A percentile compares a stretch with the other conserved stretches of the same genome.
These are phyloP conservation scores for Polygonum maritimum DNA, from an alignment of 148 eudicot genomes.

Conservation along the genomic window DNA sequence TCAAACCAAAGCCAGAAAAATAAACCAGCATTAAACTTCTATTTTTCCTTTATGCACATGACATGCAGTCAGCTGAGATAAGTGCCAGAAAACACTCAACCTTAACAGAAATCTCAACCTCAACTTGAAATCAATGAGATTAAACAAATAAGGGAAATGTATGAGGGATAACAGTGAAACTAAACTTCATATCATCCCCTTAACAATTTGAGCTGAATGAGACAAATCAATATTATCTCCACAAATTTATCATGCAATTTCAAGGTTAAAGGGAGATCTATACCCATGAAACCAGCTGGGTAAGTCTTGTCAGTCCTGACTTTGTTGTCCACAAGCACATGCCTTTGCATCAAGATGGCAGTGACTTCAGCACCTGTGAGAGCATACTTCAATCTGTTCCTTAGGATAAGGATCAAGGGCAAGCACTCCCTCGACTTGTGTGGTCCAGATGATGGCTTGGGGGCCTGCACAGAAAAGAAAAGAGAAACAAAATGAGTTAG, in stretches of 20 bases:
- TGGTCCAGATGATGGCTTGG: conserved; percentile 15
- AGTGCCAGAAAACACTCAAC: too few relatives aligned
- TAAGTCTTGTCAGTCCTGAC: conserved; percentile 11
- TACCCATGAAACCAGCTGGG: conserved; percentile 15
- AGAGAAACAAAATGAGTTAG: too few relatives aligned
- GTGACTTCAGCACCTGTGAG: not conserved
- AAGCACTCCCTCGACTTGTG: conserved; percentile 21
- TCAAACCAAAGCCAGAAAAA: too few relatives aligned
- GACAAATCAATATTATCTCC: not conserved
- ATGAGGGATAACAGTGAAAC: not conserved
- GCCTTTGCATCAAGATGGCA: conserved; percentile 12
- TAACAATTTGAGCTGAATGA: not conserved
- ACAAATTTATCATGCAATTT: not conserved
- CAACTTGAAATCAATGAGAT: too few relatives aligned
- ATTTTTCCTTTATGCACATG: too few relatives aligned
- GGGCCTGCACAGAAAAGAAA: conserved; percentile 3
- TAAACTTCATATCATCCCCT: not conserved
- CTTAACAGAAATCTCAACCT: too few relatives aligned
- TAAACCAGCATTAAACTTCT: too few relatives aligned
- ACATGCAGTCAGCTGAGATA: not conserved
- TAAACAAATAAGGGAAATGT: too few relatives aligned
- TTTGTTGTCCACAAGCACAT: conserved; percentile 12
- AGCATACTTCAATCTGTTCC: conserved; percentile 14
- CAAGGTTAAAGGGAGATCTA: not conserved
- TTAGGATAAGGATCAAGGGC: conserved; percentile 11